Evolutionary conservation across 1,284 basidiomycete species (phyloP), one percentile per base, ranked within the genome.

Genomic region (Paramarasmius palmivorus): DNA sequence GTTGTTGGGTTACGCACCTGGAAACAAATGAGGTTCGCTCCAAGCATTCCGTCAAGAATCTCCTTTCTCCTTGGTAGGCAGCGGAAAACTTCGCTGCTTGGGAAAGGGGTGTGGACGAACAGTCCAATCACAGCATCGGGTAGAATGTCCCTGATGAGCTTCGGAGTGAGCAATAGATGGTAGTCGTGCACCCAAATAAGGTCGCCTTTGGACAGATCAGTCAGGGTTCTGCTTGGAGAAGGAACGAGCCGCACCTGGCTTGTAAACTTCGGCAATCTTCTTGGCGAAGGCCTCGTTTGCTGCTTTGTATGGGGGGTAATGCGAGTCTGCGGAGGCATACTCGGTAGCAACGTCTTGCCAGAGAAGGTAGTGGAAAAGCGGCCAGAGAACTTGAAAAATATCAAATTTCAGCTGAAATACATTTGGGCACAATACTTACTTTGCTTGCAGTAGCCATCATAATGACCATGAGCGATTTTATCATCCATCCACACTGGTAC

Each of bases 31-130:
- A 98, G 81, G 73, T 98, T 96, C 50, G 96, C 94, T 39, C 95
- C 95, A 44, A 99, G 88, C 93, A 99, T 98, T 41, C 96, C 97
- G 61, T 98, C 95, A 35, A 99, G 80, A 57, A 99, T 92, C 72
- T 98, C 94, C 63, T 90, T 90, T 49, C 96, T 84, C 54, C 86
- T 85, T 83, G 94, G 95, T 44, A 98, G 73, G 71, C 93, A 96
- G 53, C 96, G 81, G 79, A 98, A 99, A 59, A 98, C 89, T 67
- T 99, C 96, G 59, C 91, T 94, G 66, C 89, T 93, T 2, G 96
- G 96, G 86, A 98, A 98, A 1, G 96, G 95, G 1, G 95, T 97
- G 72, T 98, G 96, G 37, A 98, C 87, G 70, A 98, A 99, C 54
- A 99, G 83, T 3, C 95, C 96, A 44, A 98, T 83, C 57, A 88